Percentiles rank a stretch among this genome's conserved stretches.
Conservation (phyloP, 768 basidiomycete species). For the Leccinum fibrillosum region DNA sequence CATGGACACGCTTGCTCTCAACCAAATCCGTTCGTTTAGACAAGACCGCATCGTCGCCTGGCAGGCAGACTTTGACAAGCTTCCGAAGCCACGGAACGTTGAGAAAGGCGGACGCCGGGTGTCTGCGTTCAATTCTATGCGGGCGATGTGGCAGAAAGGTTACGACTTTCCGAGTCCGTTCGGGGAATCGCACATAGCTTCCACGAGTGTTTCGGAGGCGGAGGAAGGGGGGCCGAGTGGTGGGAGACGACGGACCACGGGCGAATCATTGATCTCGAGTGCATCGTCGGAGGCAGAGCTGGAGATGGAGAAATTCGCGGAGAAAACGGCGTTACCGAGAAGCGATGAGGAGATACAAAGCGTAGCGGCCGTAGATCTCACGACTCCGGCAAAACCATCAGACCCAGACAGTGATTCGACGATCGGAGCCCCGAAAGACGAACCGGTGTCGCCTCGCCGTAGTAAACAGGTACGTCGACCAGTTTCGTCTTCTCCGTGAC, state of each 20-base stretch:
- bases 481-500: neutral
- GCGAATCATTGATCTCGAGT: constrained; percentile 62
- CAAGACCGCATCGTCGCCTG: constrained; percentile 97
- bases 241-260: constrained; percentile 43
- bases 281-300: constrained; percentile 69
- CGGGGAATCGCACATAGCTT: constrained; percentile 53
- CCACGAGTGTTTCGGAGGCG: constrained; percentile 69
- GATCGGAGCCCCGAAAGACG: constrained; percentile 55
- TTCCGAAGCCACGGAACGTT: constrained; percentile 66
- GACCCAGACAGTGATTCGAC: constrained; percentile 84
- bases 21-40: constrained; percentile 77
- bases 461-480: constrained; percentile 26
- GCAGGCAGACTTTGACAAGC: constrained; percentile 88
- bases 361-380: constrained; percentile 8
- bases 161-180: constrained; percentile 53
- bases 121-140: constrained; percentile 67
- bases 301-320: constrained; percentile 23
- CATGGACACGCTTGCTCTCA: constrained; percentile 84
- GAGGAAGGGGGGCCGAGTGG: constrained; percentile 52
- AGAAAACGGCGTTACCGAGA: constrained; percentile 15
- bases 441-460: constrained; percentile 13
- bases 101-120: constrained; percentile 52
- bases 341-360: constrained; percentile 17
- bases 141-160: constrained; percentile 68
- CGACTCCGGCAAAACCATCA: constrained; percentile 36